Evolutionary conservation across 345 rosid genomes (phyloP), one percentile per base, ranked within the genome.

Genomic region (Brassica juncea): DNA sequence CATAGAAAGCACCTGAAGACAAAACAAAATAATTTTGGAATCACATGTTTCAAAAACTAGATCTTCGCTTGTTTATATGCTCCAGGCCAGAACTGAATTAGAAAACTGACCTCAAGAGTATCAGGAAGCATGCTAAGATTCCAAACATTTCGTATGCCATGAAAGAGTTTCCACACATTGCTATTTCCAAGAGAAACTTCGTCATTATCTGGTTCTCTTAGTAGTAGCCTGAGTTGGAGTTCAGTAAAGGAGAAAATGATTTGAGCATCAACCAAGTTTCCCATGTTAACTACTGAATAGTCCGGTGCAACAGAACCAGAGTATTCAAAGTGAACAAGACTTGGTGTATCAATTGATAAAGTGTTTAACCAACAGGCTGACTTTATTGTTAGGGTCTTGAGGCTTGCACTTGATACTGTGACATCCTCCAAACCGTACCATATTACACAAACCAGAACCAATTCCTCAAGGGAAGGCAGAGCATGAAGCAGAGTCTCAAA

Each of bases 1-100:
- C 39, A 35, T 5, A 27, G 76, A 61, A 61, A 73, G 76, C 30
- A 62, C 44, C 77, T 73, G 68, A 57, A 57, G 66, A 35, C 52
- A 59, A 16, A 19, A 16, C 60, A 31, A 31, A 31, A 31, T 31
- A 31, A 23, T 31, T 31, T 31, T 31, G 34, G 34, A 31, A 31
- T 31, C 34, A 31, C 34, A 31, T 31, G 34, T 31, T 31, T 31
- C 34, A 31, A 31, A 31, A 31, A 23, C 34, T 31, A 31, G 34
- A 31, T 31, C 34, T 31, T 31, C 34, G 34, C 34, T 31, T 31
- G 34, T 23, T 23, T 23, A 23, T 23, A 23, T 23, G 25, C 34
- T 31, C 8, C 27, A 19, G 8, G 3, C 25, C 25, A 23, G 25
- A 23, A 23, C 25, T 23, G 25, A 23, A 23, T 23, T 23, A 23